Percentiles rank a stretch among this genome's conserved stretches.
Evolutionary conservation across 164 flowering plant species (phyloP).

Genomic region (Nymphaea thermarum): DNA sequence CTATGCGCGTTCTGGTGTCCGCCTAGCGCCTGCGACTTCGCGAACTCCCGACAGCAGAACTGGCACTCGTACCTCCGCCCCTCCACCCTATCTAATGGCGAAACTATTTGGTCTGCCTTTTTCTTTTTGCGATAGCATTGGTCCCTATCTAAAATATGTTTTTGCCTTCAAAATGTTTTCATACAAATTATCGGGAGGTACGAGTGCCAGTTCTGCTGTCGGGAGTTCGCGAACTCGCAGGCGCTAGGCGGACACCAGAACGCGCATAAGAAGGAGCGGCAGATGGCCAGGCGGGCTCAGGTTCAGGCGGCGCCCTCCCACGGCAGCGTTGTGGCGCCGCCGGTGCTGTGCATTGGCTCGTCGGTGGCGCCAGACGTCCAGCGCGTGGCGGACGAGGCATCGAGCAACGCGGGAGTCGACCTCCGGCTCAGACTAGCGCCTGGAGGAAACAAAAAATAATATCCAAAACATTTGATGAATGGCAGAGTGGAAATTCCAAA

Average conservation of each 20-base stretch:
- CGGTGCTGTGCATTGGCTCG: neutral
- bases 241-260: slow-evolving; percentile 93
- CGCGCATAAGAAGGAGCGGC: slow-evolving; percentile 81
- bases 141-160: too few species aligned
- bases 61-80: slow-evolving; percentile 64
- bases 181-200: too few species aligned
- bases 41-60: slow-evolving; percentile 71
- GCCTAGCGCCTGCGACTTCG: slow-evolving; percentile 83
- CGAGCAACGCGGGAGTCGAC: too few species aligned
- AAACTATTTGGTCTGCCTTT: too few species aligned
- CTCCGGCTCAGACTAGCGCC: too few species aligned
- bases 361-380: neutral
- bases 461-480: too few species aligned
- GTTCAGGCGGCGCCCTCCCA: slow-evolving; percentile 26
- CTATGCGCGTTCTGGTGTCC: slow-evolving; percentile 93
- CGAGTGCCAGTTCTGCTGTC: slow-evolving; percentile 73
- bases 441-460: too few species aligned
- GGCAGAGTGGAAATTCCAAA: too few species aligned
- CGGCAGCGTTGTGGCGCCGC: neutral
- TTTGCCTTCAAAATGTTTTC: too few species aligned
- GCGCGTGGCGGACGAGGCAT: neutral
- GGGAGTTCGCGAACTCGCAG: slow-evolving; percentile 81
- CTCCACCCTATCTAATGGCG: too few species aligned
- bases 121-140: too few species aligned
- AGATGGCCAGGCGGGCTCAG: slow-evolving; percentile 59